Evolutionary conservation across 768 basidiomycete genomes (phyloP).

Genomic region (Phanerochaete sordida): DNA sequence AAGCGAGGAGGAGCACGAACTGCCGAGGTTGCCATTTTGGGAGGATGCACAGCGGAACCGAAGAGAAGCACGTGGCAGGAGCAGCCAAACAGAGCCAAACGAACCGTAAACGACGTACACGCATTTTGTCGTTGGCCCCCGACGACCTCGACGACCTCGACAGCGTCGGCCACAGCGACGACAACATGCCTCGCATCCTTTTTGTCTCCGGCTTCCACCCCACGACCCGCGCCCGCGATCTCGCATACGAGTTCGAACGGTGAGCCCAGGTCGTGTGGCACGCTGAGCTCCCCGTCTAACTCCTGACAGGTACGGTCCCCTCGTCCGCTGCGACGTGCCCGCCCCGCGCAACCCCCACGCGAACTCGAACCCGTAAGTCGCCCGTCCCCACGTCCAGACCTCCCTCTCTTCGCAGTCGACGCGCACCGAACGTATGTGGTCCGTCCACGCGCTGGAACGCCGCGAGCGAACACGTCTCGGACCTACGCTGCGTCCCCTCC

Average conservation of each 20-base stretch:
- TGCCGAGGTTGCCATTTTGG: neutral
- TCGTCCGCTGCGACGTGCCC: slow-evolving; percentile 87
- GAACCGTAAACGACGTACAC: neutral
- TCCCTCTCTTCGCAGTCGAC: slow-evolving; percentile 33
- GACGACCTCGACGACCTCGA: slow-evolving; percentile 22
- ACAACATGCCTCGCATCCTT: slow-evolving; percentile 71
- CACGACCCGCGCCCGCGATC: slow-evolving; percentile 75
- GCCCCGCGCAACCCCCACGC: slow-evolving; percentile 79
- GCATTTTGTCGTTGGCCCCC: slow-evolving; percentile 13
- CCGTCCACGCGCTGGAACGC: slow-evolving; percentile 11
- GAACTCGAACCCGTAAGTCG: slow-evolving; percentile 79
- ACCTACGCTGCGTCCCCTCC: slow-evolving; percentile 8
- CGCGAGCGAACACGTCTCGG: slow-evolving; percentile 14
- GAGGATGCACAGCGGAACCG: neutral
- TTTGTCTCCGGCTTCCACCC: slow-evolving; percentile 87
- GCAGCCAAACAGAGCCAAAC: slow-evolving; percentile 1
- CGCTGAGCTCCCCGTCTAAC: neutral
- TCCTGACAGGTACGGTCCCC: slow-evolving; percentile 63
- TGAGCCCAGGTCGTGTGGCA: slow-evolving; percentile 26
- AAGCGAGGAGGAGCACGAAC: neutral
- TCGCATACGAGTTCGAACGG: slow-evolving; percentile 88
- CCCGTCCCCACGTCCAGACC: slow-evolving; percentile 11
- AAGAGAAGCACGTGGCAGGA: neutral
- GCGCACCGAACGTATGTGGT: slow-evolving; percentile 19
- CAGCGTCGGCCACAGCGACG: slow-evolving; percentile 6